Base-by-base conservation (phyloP, 1,139 yeast genomes). In the Zygosaccharomyces pseudobailii region DNA sequence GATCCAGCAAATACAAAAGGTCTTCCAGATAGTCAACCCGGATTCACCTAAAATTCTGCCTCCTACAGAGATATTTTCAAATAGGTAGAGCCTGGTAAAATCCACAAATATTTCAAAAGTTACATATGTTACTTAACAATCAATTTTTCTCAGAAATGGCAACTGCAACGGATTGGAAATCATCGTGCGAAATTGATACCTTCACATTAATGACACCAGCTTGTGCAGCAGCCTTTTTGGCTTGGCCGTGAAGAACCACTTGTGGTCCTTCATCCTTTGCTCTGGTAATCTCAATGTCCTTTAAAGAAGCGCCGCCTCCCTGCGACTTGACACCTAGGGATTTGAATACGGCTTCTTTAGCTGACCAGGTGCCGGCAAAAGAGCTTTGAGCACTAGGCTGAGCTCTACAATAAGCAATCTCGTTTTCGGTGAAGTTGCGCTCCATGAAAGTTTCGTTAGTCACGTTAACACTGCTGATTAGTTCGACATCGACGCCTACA, bases 301-400 rank as follows among this genome's bases (percentile, higher is more conserved):
- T 78, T 72, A 92, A 77, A 42, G 95, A 76, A 46, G 98, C 97
- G 54, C 97, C 98, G 19, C 90, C 97, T 53, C 99, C 99, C 68
- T 83, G 79, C 39, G 95, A 84, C 63, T 80, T 78, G 54, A 88
- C 95, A 53, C 95, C 92, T 62, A 92, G 76, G 20, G 96, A 87
- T 75, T 92, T 92, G 82, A 92, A 92, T 36, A 89, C 97, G 34
- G 99, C 98, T 73, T 92, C 99, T 73, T 92, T 92, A 46, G 98
- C 98, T 38, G 96, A 87, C 99, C 99, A 92, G 43, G 95, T 86
- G 46, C 99, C 99, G 32, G 98, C 90, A 71, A 78, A 92, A 6
- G 97, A 88, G 20, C 97, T 89, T 66, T 82, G 87, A 47, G 95
- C 87, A 57, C 76, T 76, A 36, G 96, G 73, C 36, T 96, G 80